Percentiles rank a stretch among this genome's conserved stretches.
phyloP scores from a whole-genome alignment of 176 grass and related monocot genomes.

The Phragmites australis region DNA sequence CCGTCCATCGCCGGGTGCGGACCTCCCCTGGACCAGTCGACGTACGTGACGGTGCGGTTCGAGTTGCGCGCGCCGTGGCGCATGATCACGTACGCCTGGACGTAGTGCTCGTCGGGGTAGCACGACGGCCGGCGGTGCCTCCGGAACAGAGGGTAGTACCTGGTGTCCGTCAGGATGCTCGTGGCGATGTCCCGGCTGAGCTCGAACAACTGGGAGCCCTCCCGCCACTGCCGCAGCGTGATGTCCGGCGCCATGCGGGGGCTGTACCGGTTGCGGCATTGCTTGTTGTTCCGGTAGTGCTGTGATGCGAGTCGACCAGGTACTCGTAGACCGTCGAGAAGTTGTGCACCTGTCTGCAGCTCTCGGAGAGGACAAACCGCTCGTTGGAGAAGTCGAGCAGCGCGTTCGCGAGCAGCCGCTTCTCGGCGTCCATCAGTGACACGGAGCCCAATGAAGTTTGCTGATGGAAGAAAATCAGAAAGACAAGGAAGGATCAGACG shows the following conservation, averaged over 20 bases:
- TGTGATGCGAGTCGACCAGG: no score
- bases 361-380: slow-evolving; percentile 92
- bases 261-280: slow-evolving; percentile 72
- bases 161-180: slow-evolving; percentile 47
- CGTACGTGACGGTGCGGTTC: slow-evolving; percentile 78
- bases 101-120: slow-evolving; percentile 96
- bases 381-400: slow-evolving; percentile 90
- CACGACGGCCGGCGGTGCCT: slow-evolving; percentile 66
- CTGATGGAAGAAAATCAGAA: slow-evolving; percentile 18
- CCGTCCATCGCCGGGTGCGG: slow-evolving; percentile 70
- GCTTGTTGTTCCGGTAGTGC: slow-evolving; percentile 33
- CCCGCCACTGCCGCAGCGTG: slow-evolving; percentile 65
- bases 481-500: not conserved
- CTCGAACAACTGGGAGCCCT: slow-evolving; percentile 88
- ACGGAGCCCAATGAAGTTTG: slow-evolving; percentile 63
- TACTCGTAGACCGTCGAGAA: slow-evolving; percentile 73
- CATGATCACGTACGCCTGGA: slow-evolving; percentile 61
- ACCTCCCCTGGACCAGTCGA: slow-evolving; percentile 62
- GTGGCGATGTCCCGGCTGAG: slow-evolving; percentile 53
- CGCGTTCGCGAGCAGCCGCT: slow-evolving; percentile 82
- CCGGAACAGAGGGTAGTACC: slow-evolving; percentile 62
- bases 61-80: slow-evolving; percentile 53
- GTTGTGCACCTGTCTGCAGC: slow-evolving; percentile 85
- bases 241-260: slow-evolving; percentile 67
- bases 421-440: slow-evolving; percentile 85